Conservation (phyloP, 352 stramenopile genomes). For the Globisporangium apiculatum region DNA sequence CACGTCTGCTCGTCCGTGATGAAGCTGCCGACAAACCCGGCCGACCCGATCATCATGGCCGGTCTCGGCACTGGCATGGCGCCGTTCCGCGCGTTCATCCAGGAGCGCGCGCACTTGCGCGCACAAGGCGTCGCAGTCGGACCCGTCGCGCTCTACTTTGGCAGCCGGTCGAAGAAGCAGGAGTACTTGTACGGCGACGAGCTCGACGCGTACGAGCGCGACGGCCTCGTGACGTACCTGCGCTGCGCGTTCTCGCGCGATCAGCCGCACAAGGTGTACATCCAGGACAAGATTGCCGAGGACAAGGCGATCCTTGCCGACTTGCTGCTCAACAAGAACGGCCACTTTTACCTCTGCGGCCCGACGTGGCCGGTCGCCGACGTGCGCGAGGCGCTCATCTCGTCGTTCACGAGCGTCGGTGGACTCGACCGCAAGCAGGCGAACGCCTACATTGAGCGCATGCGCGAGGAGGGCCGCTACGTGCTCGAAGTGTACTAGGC, state of each 20-base stretch:
- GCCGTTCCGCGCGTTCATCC: conserved; percentile 88
- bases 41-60: conserved; percentile 80
- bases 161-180: conserved; percentile 87
- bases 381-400: conserved; percentile 60
- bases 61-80: conserved; percentile 86
- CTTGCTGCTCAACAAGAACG: conserved; percentile 65
- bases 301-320: conserved; percentile 71
- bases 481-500: conserved; percentile 82
- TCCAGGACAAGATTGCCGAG: conserved; percentile 84
- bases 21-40: conserved; percentile 60
- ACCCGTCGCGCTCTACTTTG: conserved; percentile 91
- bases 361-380: conserved; percentile 76
- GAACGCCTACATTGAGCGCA: conserved; percentile 67
- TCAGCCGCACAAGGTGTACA: conserved; percentile 87
- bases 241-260: conserved; percentile 85
- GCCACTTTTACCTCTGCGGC: conserved; percentile 84
- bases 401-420: conserved; percentile 43
- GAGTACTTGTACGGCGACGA: conserved; percentile 97
- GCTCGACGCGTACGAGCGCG: conserved; percentile 74
- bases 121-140: conserved; percentile 57
- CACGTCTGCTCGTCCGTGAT: conserved; percentile 73
- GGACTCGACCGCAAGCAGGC: conserved; percentile 56
- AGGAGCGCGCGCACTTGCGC: conserved; percentile 78
- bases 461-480: conserved; percentile 77
- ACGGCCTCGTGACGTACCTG: conserved; percentile 78